Conservation (phyloP, 768 basidiomycete genomes). For the Hemileccinum rubropunctum region DNA sequence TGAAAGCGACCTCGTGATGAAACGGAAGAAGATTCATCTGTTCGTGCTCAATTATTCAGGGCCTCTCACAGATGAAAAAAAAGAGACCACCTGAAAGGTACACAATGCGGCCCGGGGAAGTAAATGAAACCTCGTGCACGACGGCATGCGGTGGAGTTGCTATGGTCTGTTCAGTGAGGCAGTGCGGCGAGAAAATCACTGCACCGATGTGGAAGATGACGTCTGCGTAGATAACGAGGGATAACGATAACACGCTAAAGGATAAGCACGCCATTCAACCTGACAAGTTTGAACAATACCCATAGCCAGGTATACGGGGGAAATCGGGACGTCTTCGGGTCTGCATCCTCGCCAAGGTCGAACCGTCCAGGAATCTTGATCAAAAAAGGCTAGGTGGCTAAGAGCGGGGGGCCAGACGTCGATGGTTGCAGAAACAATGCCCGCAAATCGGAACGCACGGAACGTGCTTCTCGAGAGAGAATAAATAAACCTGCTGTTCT, state of each 20-base stretch:
- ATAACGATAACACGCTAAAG: slow-evolving; percentile 8
- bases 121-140: slow-evolving; percentile 21
- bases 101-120: slow-evolving; percentile 19
- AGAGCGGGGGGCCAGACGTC: not conserved
- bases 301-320: not conserved
- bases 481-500: slow-evolving; percentile 2
- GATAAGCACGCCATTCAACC: slow-evolving; percentile 4
- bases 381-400: too few species aligned
- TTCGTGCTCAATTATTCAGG: not conserved
- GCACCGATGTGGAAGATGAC: slow-evolving; percentile 15
- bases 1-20: slow-evolving; percentile 14
- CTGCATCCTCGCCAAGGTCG: too few species aligned
- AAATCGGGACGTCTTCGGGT: not conserved
- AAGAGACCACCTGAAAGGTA: slow-evolving; percentile 10
- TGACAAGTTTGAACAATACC: not conserved
- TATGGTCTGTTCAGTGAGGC: slow-evolving; percentile 3
- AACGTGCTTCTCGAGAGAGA: slow-evolving; percentile 5
- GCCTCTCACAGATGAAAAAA: not conserved
- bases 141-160: slow-evolving; percentile 14
- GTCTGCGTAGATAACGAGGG: slow-evolving; percentile 13
- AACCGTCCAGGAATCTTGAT: too few species aligned
- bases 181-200: slow-evolving; percentile 19
- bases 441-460: not conserved
- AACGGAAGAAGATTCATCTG: slow-evolving; percentile 1
- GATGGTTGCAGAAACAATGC: not conserved